A percentile compares a stretch with the other conserved stretches of the same genome.
Evolutionary conservation across 805 yeast species (phyloP).

Genomic region (Metschnikowia drakensbergensis): DNA sequence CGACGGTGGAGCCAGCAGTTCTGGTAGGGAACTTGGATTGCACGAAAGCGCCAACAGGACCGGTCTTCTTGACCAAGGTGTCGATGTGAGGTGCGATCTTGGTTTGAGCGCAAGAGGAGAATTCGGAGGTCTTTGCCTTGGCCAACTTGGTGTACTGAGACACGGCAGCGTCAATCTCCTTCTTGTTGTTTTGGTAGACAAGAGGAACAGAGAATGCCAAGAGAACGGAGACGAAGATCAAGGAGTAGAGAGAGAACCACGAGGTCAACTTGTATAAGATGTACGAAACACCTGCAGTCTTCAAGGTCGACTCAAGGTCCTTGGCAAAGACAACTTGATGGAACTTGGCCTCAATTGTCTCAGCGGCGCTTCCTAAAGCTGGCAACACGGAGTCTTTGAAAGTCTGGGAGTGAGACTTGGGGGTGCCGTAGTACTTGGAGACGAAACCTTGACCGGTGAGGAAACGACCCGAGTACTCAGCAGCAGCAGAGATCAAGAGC

Average conservation of each 20-base stretch:
- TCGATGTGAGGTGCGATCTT: conserved; percentile 56
- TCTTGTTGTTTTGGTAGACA: conserved; percentile 68
- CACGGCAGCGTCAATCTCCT: conserved; percentile 67
- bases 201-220: conserved; percentile 72
- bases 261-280: conserved; percentile 68
- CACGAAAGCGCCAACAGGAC: conserved; percentile 63
- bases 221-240: conserved; percentile 55
- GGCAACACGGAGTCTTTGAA: conserved; percentile 40
- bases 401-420: conserved; percentile 32
- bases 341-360: conserved; percentile 48
- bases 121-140: conserved; percentile 48
- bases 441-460: conserved; percentile 79
- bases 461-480: conserved; percentile 71
- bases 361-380: conserved; percentile 42
- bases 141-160: conserved; percentile 43
- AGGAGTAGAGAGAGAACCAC: conserved; percentile 67
- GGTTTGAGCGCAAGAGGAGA: conserved; percentile 33
- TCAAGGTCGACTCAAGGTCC: conserved; percentile 68
- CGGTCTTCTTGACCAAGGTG: conserved; percentile 54
- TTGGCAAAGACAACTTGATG: conserved; percentile 63
- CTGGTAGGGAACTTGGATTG: conserved; percentile 56
- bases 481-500: conserved; percentile 61
- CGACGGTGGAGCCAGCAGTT: conserved; percentile 71
- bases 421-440: conserved; percentile 67
- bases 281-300: conserved; percentile 65